Percentiles rank a stretch among this genome's conserved stretches.
phyloP scores from a whole-genome alignment of 495 filamentous ascomycete genomes.

The Penicillium bialowiezense region DNA sequence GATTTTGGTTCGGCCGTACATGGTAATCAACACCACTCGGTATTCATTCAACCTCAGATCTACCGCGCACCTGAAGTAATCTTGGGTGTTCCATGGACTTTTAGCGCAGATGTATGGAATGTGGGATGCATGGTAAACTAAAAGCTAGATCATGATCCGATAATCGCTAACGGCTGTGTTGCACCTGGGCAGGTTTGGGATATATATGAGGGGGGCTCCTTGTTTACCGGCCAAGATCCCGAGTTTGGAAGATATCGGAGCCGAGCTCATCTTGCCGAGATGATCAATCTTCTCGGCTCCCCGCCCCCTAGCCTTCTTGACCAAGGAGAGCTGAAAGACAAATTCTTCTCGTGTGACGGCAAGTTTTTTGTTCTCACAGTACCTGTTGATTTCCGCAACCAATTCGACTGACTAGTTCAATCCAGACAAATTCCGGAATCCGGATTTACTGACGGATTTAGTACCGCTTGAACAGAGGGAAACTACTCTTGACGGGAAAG shows the following conservation, averaged over 20 bases:
- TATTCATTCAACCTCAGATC: conserved; percentile 32
- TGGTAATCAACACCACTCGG: conserved; percentile 14
- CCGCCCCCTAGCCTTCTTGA: conserved; percentile 35
- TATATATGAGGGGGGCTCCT: conserved; percentile 21
- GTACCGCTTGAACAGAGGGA: conserved; percentile 27
- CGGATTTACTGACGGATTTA: conserved; percentile 1
- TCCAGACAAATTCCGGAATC: too few species aligned
- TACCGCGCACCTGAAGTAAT: conserved; percentile 46
- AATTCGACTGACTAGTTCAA: too few species aligned
- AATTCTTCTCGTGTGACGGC: conserved; percentile 21
- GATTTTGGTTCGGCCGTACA: conserved; percentile 26
- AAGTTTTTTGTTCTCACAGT: background rate
- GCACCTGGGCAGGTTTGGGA: conserved; percentile 36
- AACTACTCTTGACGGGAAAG: conserved; percentile 12
- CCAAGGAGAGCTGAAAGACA: conserved; percentile 15
- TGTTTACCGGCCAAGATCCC: conserved; percentile 26
- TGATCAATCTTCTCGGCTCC: conserved; percentile 42
- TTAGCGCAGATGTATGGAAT: conserved; percentile 43
- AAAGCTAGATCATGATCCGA: background rate
- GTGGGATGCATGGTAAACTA: conserved; percentile 42
- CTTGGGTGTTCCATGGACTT: conserved; percentile 34
- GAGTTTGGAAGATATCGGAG: conserved; percentile 29
- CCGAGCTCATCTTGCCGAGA: conserved; percentile 40
- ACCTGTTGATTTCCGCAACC: too few species aligned
- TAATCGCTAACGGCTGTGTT: background rate